phyloP scores from a whole-genome alignment of 805 yeast species.

The Metschnikowia orientalis region DNA sequence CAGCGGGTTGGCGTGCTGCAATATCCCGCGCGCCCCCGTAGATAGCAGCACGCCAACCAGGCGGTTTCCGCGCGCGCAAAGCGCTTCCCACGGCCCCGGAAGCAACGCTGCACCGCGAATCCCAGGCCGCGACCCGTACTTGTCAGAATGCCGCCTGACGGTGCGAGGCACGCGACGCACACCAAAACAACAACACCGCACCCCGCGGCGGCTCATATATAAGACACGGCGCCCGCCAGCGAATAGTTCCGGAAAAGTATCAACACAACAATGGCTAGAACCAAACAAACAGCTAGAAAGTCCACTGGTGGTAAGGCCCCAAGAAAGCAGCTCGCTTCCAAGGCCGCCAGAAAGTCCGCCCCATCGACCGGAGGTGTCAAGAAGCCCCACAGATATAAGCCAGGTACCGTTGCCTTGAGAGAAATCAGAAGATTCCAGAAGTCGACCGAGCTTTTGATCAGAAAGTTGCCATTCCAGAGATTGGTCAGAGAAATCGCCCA shows the following conservation, averaged over 20 bases:
- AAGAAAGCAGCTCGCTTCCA: slow-evolving; percentile 89
- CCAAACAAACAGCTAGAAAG: slow-evolving; percentile 92
- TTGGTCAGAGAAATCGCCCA: slow-evolving; percentile 93
- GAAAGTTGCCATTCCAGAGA: slow-evolving; percentile 97
- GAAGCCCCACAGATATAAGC: slow-evolving; percentile 95
- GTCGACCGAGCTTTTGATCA: slow-evolving; percentile 89
- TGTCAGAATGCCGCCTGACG: not conserved
- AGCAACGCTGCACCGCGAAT: slow-evolving; percentile 2
- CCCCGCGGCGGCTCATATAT: slow-evolving; percentile 7
- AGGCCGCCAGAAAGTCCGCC: slow-evolving; percentile 91
- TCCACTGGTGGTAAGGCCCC: slow-evolving; percentile 96
- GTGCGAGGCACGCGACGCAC: slow-evolving; percentile 5
- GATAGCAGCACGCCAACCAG: slow-evolving; percentile 7
- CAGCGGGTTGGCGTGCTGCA: slow-evolving; percentile 2
- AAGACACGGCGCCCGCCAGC: slow-evolving; percentile 5
- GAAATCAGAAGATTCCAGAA: slow-evolving; percentile 98
- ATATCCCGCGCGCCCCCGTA: slow-evolving; percentile 1
- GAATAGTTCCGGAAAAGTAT: too few relatives aligned
- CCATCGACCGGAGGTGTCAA: slow-evolving; percentile 91
- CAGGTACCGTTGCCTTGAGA: slow-evolving; percentile 94
- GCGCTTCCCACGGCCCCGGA: not conserved
- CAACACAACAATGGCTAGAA: slow-evolving; percentile 71
- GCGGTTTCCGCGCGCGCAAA: not conserved
- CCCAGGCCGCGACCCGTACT: not conserved
- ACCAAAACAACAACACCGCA: slow-evolving; percentile 6